These are phyloP conservation scores for Sclerotinia minor DNA, from an alignment of 2,329 filamentous ascomycete species.

Conservation along the genomic window DNA sequence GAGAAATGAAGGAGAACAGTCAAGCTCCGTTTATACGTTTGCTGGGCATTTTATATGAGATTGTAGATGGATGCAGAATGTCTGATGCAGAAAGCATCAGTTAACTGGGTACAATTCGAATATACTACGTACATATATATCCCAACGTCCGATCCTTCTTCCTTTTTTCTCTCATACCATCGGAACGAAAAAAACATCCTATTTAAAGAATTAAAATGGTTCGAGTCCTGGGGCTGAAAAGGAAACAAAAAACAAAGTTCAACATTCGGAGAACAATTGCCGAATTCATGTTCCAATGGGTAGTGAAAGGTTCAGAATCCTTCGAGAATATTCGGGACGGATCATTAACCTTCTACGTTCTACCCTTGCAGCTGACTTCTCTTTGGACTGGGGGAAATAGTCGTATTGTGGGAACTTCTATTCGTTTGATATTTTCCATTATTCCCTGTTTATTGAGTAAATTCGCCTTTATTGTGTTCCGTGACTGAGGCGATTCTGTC, in stretches of 20 bases:
- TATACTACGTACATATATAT: not conserved
- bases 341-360: conserved; percentile 14
- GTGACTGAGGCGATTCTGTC: not conserved
- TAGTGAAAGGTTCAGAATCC: not conserved
- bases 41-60: not conserved
- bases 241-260: not conserved
- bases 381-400: not conserved
- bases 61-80: not conserved
- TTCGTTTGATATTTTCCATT: not conserved
- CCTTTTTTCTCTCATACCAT: not conserved
- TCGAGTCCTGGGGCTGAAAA: not conserved
- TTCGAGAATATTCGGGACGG: conserved; percentile 16
- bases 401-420: not conserved
- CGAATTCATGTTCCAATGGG: not conserved
- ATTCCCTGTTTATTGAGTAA: not conserved
- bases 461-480: not conserved
- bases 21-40: conserved; percentile 4
- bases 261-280: conserved; percentile 2
- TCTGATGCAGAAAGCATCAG: not conserved
- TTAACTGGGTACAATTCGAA: not conserved
- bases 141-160: not conserved
- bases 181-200: not conserved
- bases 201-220: not conserved
- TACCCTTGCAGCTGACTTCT: not conserved
- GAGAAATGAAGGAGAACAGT: not conserved